These are phyloP conservation scores for Diddensiella caesifluorescens DNA, from an alignment of 805 yeast genomes.

Conservation along the genomic window DNA sequence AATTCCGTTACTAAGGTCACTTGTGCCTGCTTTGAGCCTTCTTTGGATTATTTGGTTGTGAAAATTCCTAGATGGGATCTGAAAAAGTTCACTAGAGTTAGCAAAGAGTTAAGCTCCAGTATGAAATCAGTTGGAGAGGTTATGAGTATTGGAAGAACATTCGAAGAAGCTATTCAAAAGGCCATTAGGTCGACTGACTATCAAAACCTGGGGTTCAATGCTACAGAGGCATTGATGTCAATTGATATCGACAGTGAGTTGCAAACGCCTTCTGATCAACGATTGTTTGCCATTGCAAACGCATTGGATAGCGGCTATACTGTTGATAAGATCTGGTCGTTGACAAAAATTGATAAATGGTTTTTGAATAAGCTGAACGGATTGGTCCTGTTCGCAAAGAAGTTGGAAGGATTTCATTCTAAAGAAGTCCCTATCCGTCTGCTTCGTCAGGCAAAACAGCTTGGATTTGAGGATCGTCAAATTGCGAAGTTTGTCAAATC, in stretches of 20 bases:
- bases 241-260: slow-evolving; percentile 89
- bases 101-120: slow-evolving; percentile 78
- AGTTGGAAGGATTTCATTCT: slow-evolving; percentile 29
- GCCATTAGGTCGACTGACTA: slow-evolving; percentile 96
- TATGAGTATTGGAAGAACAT: slow-evolving; percentile 95
- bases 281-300: slow-evolving; percentile 93
- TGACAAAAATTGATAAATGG: slow-evolving; percentile 95
- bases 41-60: slow-evolving; percentile 92
- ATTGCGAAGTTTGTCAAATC: slow-evolving; percentile 83
- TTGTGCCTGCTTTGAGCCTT: slow-evolving; percentile 96
- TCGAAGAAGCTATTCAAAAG: slow-evolving; percentile 96
- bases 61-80: slow-evolving; percentile 99
- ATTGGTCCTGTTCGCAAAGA: slow-evolving; percentile 65
- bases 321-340: slow-evolving; percentile 84
- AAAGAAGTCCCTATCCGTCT: slow-evolving; percentile 53
- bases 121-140: slow-evolving; percentile 99
- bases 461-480: slow-evolving; percentile 96
- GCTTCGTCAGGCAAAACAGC: slow-evolving; percentile 84
- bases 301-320: slow-evolving; percentile 85
- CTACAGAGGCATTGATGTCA: slow-evolving; percentile 78
- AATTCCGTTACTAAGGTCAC: slow-evolving; percentile 93
- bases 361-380: slow-evolving; percentile 81
- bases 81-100: slow-evolving; percentile 90
- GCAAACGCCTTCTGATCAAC: slow-evolving; percentile 96
- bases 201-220: slow-evolving; percentile 86